Evolutionary conservation across 345 rosid genomes (phyloP).

Genomic region (Salix suchowensis): DNA sequence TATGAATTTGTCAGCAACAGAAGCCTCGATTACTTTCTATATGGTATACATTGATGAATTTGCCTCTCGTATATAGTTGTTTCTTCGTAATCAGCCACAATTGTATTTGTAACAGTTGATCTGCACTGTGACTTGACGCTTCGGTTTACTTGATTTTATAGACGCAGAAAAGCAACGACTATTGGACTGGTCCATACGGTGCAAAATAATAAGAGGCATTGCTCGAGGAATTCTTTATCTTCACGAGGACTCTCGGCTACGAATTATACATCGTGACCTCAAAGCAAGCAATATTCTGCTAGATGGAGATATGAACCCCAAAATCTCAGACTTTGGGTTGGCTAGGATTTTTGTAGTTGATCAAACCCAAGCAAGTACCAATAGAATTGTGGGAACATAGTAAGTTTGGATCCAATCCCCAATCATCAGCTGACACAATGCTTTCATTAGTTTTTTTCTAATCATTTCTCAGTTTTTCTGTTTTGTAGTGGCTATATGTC

Average conservation of each 20-base stretch:
- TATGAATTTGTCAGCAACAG: constrained; percentile 46
- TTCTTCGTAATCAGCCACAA: neutral
- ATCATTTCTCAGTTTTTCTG: neutral
- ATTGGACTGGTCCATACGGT: constrained; percentile 17
- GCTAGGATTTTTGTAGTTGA: constrained; percentile 24
- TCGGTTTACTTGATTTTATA: neutral
- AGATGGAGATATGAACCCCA: constrained; percentile 22
- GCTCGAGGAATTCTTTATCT: constrained; percentile 26
- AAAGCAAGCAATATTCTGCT: constrained; percentile 23
- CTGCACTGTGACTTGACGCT: neutral
- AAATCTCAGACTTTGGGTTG: constrained; percentile 26
- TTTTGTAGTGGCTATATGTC: constrained; percentile 8
- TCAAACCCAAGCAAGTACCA: constrained; percentile 20
- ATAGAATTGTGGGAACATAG: constrained; percentile 22
- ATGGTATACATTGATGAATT: constrained; percentile 13
- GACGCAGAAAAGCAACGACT: constrained; percentile 5
- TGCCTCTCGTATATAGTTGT: too few relatives aligned
- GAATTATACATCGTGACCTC: constrained; percentile 23
- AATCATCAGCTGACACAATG: neutral
- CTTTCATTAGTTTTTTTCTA: too few relatives aligned
- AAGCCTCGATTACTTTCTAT: constrained; percentile 42
- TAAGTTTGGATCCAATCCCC: constrained; percentile 2
- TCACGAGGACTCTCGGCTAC: constrained; percentile 17
- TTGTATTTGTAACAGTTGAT: neutral
- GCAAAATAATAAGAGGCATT: constrained; percentile 16